These are phyloP conservation scores for Sarocladium kiliense DNA, from an alignment of 2,329 filamentous ascomycete genomes.

Conservation along the genomic window DNA sequence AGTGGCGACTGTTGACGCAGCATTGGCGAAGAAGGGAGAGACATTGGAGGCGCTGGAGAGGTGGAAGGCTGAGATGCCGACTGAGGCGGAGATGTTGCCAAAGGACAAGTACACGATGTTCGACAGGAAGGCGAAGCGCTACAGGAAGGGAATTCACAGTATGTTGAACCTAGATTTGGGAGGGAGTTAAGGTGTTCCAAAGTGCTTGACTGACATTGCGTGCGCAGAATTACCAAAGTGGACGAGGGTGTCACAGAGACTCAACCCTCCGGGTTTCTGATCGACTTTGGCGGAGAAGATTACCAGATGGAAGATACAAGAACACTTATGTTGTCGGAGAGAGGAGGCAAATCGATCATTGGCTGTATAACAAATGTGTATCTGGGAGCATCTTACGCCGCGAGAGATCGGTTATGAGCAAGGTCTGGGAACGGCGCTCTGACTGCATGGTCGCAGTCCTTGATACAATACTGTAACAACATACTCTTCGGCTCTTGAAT, in stretches of 20 bases:
- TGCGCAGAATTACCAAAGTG: slow-evolving; percentile 77
- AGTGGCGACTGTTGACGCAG: slow-evolving; percentile 75
- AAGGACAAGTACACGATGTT: slow-evolving; percentile 98
- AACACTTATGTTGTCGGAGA: background rate
- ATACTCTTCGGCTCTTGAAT: background rate
- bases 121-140: slow-evolving; percentile 90
- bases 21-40: slow-evolving; percentile 68
- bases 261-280: slow-evolving; percentile 94
- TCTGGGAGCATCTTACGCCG: background rate
- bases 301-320: background rate
- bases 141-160: slow-evolving; percentile 98
- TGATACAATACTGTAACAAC: slow-evolving; percentile 9
- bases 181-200: background rate
- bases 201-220: slow-evolving; percentile 6
- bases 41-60: slow-evolving; percentile 73
- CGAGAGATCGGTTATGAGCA: background rate
- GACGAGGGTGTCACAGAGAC: slow-evolving; percentile 88
- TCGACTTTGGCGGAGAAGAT: background rate
- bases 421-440: slow-evolving; percentile 3
- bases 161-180: slow-evolving; percentile 34
- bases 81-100: slow-evolving; percentile 90
- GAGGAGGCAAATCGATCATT: background rate
- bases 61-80: slow-evolving; percentile 96
- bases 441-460: background rate
- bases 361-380: slow-evolving; percentile 6